Percentiles rank a stretch among this genome's conserved stretches.
phyloP scores from a whole-genome alignment of 352 stramenopile genomes.

The Pythium insidiosum region DNA sequence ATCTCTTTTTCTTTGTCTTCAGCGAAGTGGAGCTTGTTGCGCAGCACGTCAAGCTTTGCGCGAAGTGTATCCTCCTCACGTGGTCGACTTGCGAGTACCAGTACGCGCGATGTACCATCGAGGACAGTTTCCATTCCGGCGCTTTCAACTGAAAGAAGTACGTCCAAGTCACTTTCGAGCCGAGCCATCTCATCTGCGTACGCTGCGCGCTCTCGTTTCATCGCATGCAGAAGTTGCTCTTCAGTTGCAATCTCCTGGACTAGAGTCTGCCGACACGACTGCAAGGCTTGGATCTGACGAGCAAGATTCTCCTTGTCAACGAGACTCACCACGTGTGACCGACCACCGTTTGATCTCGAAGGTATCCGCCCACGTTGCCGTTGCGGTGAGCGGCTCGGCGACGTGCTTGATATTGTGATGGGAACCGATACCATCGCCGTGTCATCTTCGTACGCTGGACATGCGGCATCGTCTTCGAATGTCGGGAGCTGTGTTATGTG shows the following conservation, averaged over 20 bases:
- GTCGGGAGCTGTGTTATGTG: slow-evolving; percentile 30
- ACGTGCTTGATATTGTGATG: too few relatives aligned
- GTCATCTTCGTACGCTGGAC: slow-evolving; percentile 56
- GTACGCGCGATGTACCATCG: neutral
- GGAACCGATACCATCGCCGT: too few relatives aligned
- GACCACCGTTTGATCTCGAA: too few relatives aligned
- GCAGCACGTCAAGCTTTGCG: slow-evolving; percentile 44
- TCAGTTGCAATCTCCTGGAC: slow-evolving; percentile 53
- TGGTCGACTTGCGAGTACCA: slow-evolving; percentile 16
- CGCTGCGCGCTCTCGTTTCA: slow-evolving; percentile 35
- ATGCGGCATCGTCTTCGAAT: slow-evolving; percentile 52
- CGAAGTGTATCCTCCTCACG: slow-evolving; percentile 34
- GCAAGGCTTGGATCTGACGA: slow-evolving; percentile 45
- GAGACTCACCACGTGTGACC: slow-evolving; percentile 16
- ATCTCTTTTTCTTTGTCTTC: slow-evolving; percentile 70
- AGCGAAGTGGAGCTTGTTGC: slow-evolving; percentile 44
- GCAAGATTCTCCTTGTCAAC: slow-evolving; percentile 34
- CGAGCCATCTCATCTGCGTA: slow-evolving; percentile 50
- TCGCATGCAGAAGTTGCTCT: slow-evolving; percentile 46
- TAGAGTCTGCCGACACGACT: slow-evolving; percentile 60
- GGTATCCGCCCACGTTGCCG: too few relatives aligned
- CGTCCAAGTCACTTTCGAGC: slow-evolving; percentile 19
- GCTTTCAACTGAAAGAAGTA: too few relatives aligned
- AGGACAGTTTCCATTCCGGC: neutral
- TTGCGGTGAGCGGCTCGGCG: too few relatives aligned